Percentiles rank a stretch among this genome's conserved stretches.
Evolutionary conservation across 768 basidiomycete species (phyloP).

Genomic region (Lactarius sp.): DNA sequence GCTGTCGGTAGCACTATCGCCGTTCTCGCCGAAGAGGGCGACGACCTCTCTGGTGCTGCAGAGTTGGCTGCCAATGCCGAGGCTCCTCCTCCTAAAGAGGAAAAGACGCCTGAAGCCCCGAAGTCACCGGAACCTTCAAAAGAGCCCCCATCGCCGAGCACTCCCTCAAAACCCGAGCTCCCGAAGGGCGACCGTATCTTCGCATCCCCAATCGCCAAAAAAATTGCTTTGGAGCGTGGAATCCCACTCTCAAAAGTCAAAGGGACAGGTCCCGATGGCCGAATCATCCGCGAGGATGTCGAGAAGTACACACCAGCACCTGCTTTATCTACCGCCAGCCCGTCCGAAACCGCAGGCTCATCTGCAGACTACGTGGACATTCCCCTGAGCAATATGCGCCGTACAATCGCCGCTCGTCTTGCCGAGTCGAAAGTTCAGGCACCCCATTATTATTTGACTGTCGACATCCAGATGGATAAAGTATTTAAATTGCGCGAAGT

Average conservation of each 20-base stretch:
- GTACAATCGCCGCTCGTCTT: slow-evolving; percentile 85
- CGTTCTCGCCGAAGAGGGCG: slow-evolving; percentile 90
- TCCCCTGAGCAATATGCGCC: slow-evolving; percentile 91
- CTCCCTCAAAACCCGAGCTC: slow-evolving; percentile 50
- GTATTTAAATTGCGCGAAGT: slow-evolving; percentile 89
- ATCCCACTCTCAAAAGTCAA: slow-evolving; percentile 87
- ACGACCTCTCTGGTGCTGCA: slow-evolving; percentile 81
- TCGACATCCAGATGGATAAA: slow-evolving; percentile 96
- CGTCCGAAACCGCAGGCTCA: slow-evolving; percentile 46
- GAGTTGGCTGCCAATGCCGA: slow-evolving; percentile 63
- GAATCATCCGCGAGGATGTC: slow-evolving; percentile 92
- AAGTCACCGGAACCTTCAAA: slow-evolving; percentile 36
- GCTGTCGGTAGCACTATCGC: slow-evolving; percentile 86
- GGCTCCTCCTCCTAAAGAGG: slow-evolving; percentile 33
- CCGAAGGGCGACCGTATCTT: slow-evolving; percentile 79
- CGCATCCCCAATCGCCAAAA: slow-evolving; percentile 93
- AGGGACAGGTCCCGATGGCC: slow-evolving; percentile 89
- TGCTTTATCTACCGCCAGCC: slow-evolving; percentile 42
- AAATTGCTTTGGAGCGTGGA: slow-evolving; percentile 91
- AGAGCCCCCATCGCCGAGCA: slow-evolving; percentile 33
- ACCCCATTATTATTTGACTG: slow-evolving; percentile 97
- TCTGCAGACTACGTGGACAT: slow-evolving; percentile 76
- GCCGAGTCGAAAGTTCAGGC: slow-evolving; percentile 89
- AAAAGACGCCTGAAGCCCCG: slow-evolving; percentile 41
- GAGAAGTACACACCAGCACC: slow-evolving; percentile 74